Evolutionary conservation across 2,329 filamentous ascomycete genomes (phyloP).

Genomic region (Aspergillus awamori): DNA sequence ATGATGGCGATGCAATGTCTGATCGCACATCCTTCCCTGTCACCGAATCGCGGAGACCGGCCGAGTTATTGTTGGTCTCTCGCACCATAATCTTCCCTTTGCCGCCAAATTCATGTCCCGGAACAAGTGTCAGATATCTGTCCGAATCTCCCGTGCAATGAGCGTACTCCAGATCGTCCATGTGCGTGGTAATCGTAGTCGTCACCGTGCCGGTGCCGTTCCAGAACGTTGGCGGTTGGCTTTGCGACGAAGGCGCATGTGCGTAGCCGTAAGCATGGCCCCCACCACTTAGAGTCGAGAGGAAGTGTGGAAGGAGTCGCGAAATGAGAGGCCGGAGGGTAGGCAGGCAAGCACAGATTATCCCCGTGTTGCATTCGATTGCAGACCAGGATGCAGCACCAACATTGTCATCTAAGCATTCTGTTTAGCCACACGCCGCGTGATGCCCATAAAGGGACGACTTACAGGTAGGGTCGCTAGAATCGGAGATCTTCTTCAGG

Average conservation of each 20-base stretch:
- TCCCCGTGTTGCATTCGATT: slow-evolving; percentile 45
- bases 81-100: slow-evolving; percentile 18
- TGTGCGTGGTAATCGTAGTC: slow-evolving; percentile 29
- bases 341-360: slow-evolving; percentile 47
- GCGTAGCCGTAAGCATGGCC: slow-evolving; percentile 18
- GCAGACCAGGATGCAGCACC: slow-evolving; percentile 42
- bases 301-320: slow-evolving; percentile 33
- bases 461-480: slow-evolving; percentile 40
- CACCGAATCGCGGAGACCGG: slow-evolving; percentile 11
- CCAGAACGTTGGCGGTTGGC: slow-evolving; percentile 29
- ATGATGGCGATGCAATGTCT: slow-evolving; percentile 7
- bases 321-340: slow-evolving; percentile 42
- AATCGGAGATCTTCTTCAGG: slow-evolving; percentile 37
- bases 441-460: background rate
- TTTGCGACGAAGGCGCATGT: slow-evolving; percentile 19
- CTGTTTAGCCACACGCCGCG: slow-evolving; percentile 11
- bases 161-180: slow-evolving; percentile 34
- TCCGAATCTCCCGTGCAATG: slow-evolving; percentile 26
- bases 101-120: slow-evolving; percentile 16
- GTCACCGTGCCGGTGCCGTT: slow-evolving; percentile 28
- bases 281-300: slow-evolving; percentile 30
- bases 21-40: background rate
- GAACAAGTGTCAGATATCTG: slow-evolving; percentile 26
- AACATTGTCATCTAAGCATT: slow-evolving; percentile 36
- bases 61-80: slow-evolving; percentile 14